A percentile compares a stretch with the other conserved stretches of the same genome.
Conservation (phyloP, 1,139 yeast species). For the Candida neerlandica region DNA sequence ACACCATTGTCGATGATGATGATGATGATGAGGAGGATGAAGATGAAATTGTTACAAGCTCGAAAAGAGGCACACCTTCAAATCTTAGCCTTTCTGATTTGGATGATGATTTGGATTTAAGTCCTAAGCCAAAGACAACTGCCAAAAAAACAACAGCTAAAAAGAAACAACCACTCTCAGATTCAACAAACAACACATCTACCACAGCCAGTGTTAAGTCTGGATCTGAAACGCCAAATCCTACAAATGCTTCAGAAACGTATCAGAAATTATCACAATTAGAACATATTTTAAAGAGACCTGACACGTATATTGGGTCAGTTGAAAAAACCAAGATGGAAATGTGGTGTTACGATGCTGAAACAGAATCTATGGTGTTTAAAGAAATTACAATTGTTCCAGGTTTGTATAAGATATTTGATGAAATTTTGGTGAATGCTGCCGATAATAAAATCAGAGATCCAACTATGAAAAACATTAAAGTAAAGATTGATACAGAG, state of each 20-base stretch:
- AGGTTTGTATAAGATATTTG: slow-evolving; percentile 94
- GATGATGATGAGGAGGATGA: too few species aligned
- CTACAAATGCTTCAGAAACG: slow-evolving; percentile 61
- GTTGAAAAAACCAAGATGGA: slow-evolving; percentile 78
- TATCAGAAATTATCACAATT: slow-evolving; percentile 93
- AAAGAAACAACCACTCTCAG: slow-evolving; percentile 24
- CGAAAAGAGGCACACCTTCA: slow-evolving; percentile 5
- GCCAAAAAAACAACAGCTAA: slow-evolving; percentile 8
- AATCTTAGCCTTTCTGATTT: slow-evolving; percentile 21
- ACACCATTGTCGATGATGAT: not conserved
- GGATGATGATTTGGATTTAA: slow-evolving; percentile 15
- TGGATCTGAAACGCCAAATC: slow-evolving; percentile 8
- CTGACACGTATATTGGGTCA: slow-evolving; percentile 97
- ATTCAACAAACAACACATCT: slow-evolving; percentile 24
- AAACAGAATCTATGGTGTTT: slow-evolving; percentile 69
- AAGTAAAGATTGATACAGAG: slow-evolving; percentile 77
- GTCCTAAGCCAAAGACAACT: not conserved
- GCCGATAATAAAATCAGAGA: slow-evolving; percentile 98
- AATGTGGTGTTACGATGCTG: slow-evolving; percentile 85
- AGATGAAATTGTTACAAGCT: too few species aligned
- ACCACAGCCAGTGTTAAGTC: slow-evolving; percentile 2
- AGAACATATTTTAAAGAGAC: slow-evolving; percentile 95
- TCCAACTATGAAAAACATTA: slow-evolving; percentile 81
- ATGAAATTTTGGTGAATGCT: slow-evolving; percentile 96
- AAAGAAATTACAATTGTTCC: slow-evolving; percentile 84